Evolutionary conservation across 805 yeast genomes (phyloP), one percentile per base, ranked within the genome.

Genomic region (Monosporozyma aquatica): DNA sequence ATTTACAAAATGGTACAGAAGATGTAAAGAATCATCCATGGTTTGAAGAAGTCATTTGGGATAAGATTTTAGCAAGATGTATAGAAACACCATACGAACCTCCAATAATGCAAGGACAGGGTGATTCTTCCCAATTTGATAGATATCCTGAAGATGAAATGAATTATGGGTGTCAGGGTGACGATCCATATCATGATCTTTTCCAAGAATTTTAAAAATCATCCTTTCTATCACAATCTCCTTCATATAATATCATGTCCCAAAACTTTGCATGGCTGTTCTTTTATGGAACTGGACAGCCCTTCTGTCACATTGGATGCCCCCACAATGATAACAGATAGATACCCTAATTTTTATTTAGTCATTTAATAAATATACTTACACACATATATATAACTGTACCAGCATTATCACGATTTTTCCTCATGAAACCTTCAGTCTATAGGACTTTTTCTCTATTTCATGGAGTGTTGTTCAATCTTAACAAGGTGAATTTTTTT

Each of bases 61-160:
- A 87, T 43, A 82, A 83, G 60, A 70, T 89, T 46, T 66, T 86
- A 41, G 76, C 82, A 37, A 82, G 87, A 56, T 87, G 85, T 53
- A 89, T 89, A 43, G 97, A 89, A 58, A 89, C 96, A 3, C 97
- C 97, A 1, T 89, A 89, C 59, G 97, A 89, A 62, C 97, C 97
- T 6, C 95, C 95, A 18, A 86, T 89, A 50, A 83, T 89, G 39
- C 76, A 83, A 20, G 95, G 95, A n/a, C 89, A 82, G 23, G 97
- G 97, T 47, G 97, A 89, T 59, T 75, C 94, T 2, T 82, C 95
- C 7, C 78, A 82, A 57, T 80, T 78, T 47, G 89, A 82, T 56
- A 71, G 78, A 47, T 82, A 82, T 53, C 86, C 87, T 0, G 89
- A 82, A 58, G 95, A 87, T 52, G 80, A 79, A 43, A 69, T 79